phyloP scores from a whole-genome alignment of 441 rosid species.

The Erysimum pusillum region DNA sequence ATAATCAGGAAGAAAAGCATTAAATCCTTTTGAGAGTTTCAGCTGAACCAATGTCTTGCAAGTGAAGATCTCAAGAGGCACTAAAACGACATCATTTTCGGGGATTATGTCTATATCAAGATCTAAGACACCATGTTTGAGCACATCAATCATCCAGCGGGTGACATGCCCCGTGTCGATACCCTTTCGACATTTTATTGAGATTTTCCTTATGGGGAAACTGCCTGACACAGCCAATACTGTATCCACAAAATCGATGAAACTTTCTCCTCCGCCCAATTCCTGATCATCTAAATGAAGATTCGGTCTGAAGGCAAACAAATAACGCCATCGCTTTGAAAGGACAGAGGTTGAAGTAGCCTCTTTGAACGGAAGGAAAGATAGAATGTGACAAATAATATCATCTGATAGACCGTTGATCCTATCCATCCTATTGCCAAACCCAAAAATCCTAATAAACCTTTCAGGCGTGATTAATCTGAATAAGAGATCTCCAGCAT shows the following conservation, averaged over 20 bases:
- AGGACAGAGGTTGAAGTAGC: constrained; percentile 9
- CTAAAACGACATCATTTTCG: not conserved
- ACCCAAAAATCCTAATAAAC: not conserved
- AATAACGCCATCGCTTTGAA: constrained; percentile 21
- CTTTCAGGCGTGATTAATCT: not conserved
- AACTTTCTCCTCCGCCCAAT: not conserved
- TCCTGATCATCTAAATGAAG: not conserved
- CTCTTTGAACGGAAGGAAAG: constrained; percentile 3
- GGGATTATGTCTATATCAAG: constrained; percentile 3
- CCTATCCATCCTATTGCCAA: constrained; percentile 20
- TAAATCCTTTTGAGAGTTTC: not conserved
- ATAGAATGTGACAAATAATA: constrained; percentile 16
- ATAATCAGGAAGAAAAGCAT: no score
- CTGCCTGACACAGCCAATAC: not conserved
- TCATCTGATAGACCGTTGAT: constrained; percentile 22
- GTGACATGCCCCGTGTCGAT: constrained; percentile 12
- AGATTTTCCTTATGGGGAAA: not conserved
- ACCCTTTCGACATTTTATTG: not conserved
- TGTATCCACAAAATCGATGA: constrained; percentile 11
- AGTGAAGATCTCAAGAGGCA: constrained; percentile 34
- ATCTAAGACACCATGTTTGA: constrained; percentile 7
- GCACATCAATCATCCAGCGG: constrained; percentile 17
- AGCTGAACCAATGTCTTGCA: constrained; percentile 28
- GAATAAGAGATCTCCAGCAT: not conserved
- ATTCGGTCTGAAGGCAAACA: constrained; percentile 11